Evolutionary conservation across 2,329 filamentous ascomycete species (phyloP).

Genomic region (Verticillium nonalfalfae): DNA sequence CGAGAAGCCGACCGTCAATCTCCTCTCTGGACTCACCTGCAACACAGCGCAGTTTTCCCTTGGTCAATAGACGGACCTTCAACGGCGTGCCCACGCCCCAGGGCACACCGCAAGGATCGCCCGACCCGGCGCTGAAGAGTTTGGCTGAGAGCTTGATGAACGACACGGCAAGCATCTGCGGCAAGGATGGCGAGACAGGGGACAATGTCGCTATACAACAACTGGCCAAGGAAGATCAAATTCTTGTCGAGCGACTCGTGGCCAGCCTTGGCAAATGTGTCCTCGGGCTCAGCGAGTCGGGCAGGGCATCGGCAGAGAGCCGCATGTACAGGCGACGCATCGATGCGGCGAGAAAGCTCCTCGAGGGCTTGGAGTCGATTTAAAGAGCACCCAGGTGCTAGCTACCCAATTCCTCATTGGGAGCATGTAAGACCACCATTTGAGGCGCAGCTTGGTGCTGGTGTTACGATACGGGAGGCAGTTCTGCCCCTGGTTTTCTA

Average conservation of each 20-base stretch:
- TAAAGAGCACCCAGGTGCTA: not conserved
- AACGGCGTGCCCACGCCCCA: slow-evolving; percentile 37
- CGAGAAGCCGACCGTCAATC: slow-evolving; percentile 47
- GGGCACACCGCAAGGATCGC: slow-evolving; percentile 27
- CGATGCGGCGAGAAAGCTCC: slow-evolving; percentile 64
- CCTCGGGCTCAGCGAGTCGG: slow-evolving; percentile 48
- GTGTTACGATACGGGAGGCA: not conserved
- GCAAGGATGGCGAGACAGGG: slow-evolving; percentile 26
- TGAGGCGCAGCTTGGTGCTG: not conserved
- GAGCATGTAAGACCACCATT: not conserved
- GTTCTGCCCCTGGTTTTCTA: not conserved
- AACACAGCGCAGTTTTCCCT: slow-evolving; percentile 56
- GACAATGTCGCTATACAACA: slow-evolving; percentile 31
- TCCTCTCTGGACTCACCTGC: slow-evolving; percentile 52
- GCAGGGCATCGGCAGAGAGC: slow-evolving; percentile 49
- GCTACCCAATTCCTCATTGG: not conserved
- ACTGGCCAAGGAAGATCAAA: slow-evolving; percentile 50
- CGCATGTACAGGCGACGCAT: slow-evolving; percentile 64
- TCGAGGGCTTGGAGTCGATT: slow-evolving; percentile 49
- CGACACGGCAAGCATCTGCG: slow-evolving; percentile 36
- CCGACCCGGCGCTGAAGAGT: slow-evolving; percentile 39
- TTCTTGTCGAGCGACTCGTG: slow-evolving; percentile 53
- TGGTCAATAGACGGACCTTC: slow-evolving; percentile 45
- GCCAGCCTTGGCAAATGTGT: slow-evolving; percentile 55
- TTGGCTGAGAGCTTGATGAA: slow-evolving; percentile 42